Evolutionary conservation across 768 basidiomycete genomes (phyloP).

Genomic region (Kwoniella sp.): DNA sequence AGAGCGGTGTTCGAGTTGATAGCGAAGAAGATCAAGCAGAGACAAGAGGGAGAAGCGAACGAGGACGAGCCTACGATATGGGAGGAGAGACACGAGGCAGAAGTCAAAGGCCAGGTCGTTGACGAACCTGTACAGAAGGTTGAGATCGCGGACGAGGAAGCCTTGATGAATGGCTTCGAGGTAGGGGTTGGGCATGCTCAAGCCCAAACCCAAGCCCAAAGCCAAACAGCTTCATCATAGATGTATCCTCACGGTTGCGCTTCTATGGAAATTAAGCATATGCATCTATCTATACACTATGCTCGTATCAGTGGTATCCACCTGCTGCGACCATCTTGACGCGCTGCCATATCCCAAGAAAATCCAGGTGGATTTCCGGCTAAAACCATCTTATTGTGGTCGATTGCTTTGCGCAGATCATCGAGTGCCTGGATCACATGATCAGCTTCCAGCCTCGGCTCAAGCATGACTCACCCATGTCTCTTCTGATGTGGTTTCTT

Average conservation of each 20-base stretch:
- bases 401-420: slow-evolving; percentile 19
- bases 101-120: slow-evolving; percentile 22
- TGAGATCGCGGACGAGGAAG: neutral
- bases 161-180: slow-evolving; percentile 24
- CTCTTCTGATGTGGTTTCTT: neutral
- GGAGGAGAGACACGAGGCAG: slow-evolving; percentile 30
- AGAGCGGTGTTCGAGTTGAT: slow-evolving; percentile 29
- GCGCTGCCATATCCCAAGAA: slow-evolving; percentile 4
- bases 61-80: slow-evolving; percentile 19
- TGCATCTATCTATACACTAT: too few relatives aligned
- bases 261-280: neutral
- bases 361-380: neutral
- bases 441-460: neutral
- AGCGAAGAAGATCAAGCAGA: slow-evolving; percentile 10
- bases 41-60: neutral
- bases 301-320: slow-evolving; percentile 16
- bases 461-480: neutral
- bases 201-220: neutral
- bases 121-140: slow-evolving; percentile 16
- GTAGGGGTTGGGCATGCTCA: slow-evolving; percentile 29
- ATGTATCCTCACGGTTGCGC: too few relatives aligned
- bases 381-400: slow-evolving; percentile 8
- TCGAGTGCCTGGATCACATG: neutral
- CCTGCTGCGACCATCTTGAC: slow-evolving; percentile 5
- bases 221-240: neutral